Base-by-base conservation (phyloP, 2,329 filamentous ascomycete species). In the Monosporascus sp. region DNA sequence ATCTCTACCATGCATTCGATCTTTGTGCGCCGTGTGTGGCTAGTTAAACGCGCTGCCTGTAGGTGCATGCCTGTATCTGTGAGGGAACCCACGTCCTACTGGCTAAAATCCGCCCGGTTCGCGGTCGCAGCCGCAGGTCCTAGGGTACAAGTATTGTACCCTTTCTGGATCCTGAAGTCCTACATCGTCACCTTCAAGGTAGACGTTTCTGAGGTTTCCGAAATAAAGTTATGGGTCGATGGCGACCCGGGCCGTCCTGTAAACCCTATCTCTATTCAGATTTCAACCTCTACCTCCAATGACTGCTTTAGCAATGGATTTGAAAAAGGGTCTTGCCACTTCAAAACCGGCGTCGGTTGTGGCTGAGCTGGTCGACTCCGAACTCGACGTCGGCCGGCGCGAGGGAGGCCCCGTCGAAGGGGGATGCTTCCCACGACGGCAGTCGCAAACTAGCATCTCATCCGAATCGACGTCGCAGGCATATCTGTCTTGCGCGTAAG, bases 401-500 rank as follows among this genome's bases (percentile, higher is more conserved):
- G 43, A 46, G 22, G 54, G 54, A 59, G 56, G 57, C 57, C 62
- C 56, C 55, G 58, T 56, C 64, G 54, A 55, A 50, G 56, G 45
- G 57, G 57, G 39, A 61, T 50, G 20, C 43, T 49, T 49, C 54
- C 22, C 45, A 54, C 54, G 50, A 56, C 61, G 61, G 44, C 56
- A 52, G 48, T 65, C 65, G 49, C 61, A 59, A 48, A 64, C 62
- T n/a, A 64, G 60, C 48, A 44, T 59, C 31, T 57, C 49, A 53
- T 63, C 63, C 11, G 63, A 63, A 55, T 58, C 60, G 37, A 55
- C 48, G 50, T 53, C 56, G 41, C 59, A 35, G 44, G 36, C 54
- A 36, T 57, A 60, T 37, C 59, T 57, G 50, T 65, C 66, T 55
- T 68, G 65, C 65, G 60, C 67, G 66, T 69, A 62, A 67, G 66